phyloP scores from a whole-genome alignment of 2,329 filamentous ascomycete species.

The Fusarium virguliforme region DNA sequence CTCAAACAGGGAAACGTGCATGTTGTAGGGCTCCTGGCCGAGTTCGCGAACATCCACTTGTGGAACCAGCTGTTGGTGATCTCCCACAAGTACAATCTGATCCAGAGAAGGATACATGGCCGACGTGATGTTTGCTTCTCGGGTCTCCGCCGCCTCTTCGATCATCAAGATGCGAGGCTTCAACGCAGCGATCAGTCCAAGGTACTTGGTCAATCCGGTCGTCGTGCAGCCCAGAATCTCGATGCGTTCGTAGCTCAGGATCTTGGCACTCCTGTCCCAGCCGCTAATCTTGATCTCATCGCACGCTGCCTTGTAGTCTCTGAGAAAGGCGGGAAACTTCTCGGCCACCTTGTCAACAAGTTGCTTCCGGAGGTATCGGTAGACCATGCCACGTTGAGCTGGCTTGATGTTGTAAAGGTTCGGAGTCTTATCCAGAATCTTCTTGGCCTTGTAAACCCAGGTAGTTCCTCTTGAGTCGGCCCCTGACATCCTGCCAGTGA shows the following conservation, averaged over 20 bases:
- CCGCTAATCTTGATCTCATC: constrained; percentile 69
- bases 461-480: constrained; percentile 19
- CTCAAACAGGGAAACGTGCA: constrained; percentile 86
- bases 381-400: constrained; percentile 74
- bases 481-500: constrained; percentile 35
- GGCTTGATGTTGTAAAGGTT: constrained; percentile 75
- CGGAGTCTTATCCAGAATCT: constrained; percentile 38
- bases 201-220: constrained; percentile 86
- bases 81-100: constrained; percentile 76
- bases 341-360: constrained; percentile 65
- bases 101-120: constrained; percentile 68
- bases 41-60: constrained; percentile 76
- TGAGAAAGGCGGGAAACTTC: constrained; percentile 66
- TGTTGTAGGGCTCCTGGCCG: constrained; percentile 72
- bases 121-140: constrained; percentile 73
- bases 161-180: constrained; percentile 80
- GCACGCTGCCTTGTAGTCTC: constrained; percentile 66
- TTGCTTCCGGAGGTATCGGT: constrained; percentile 73
- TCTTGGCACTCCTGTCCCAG: constrained; percentile 70
- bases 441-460: constrained; percentile 38
- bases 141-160: constrained; percentile 85
- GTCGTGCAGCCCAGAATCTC: constrained; percentile 79
- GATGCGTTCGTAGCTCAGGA: constrained; percentile 57
- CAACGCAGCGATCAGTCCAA: constrained; percentile 76
- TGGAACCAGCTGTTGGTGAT: constrained; percentile 85